These are phyloP conservation scores for Ceratocystis colombiana DNA, from an alignment of 2,329 filamentous ascomycete species.

Conservation along the genomic window DNA sequence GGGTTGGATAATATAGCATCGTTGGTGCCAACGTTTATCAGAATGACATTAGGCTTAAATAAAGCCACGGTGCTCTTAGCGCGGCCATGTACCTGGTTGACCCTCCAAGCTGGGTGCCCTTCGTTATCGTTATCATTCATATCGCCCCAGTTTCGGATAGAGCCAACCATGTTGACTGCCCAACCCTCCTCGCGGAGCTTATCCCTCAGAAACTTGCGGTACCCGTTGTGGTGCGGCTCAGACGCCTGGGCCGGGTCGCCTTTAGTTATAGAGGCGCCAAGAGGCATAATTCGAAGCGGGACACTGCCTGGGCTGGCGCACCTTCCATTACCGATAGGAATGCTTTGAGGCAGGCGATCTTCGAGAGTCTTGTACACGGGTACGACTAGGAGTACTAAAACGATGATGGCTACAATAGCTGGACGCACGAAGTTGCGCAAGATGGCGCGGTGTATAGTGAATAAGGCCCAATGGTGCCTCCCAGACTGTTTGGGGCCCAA, in stretches of 20 bases:
- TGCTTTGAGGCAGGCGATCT: slow-evolving; percentile 2
- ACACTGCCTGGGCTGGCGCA: slow-evolving; percentile 20
- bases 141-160: slow-evolving; percentile 32
- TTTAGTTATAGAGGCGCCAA: slow-evolving; percentile 33
- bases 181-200: slow-evolving; percentile 30
- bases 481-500: background rate
- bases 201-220: slow-evolving; percentile 32
- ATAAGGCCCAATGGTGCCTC: background rate
- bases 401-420: background rate
- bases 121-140: slow-evolving; percentile 32
- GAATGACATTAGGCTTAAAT: slow-evolving; percentile 28
- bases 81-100: slow-evolving; percentile 19
- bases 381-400: slow-evolving; percentile 5
- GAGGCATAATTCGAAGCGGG: slow-evolving; percentile 32
- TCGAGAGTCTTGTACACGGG: slow-evolving; percentile 1
- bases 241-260: slow-evolving; percentile 28
- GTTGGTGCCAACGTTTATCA: slow-evolving; percentile 29
- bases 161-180: slow-evolving; percentile 36
- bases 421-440: background rate
- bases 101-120: slow-evolving; percentile 25
- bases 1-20: slow-evolving; percentile 26
- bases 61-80: slow-evolving; percentile 13
- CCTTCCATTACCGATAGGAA: background rate
- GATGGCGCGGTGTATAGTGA: background rate
- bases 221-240: slow-evolving; percentile 31